Base-by-base conservation (phyloP, 2,329 filamentous ascomycete species). In the Venturia aucupariae region DNA sequence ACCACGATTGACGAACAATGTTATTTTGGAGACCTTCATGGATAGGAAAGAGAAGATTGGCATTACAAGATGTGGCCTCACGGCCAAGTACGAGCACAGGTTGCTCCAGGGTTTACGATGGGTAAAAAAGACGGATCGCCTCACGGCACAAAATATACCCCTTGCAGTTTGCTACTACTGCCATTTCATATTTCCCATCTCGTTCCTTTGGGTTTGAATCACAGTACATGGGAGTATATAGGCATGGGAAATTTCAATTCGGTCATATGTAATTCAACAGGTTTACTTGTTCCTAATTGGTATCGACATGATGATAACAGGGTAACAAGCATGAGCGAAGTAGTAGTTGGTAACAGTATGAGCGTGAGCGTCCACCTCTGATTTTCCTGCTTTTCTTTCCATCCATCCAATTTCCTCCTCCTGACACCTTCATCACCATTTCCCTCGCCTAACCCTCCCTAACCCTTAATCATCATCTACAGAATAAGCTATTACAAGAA, bases 121-220 rank as follows among this genome's bases (percentile, higher is more conserved):
- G 51, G 30, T 15, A 35, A 57, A 57, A 57, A 57, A 55, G 51
- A 57, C 51, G 51, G 51, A 35, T 57, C 27, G 51, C 51, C 51
- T 57, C 51, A 35, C 51, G 51, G 51, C 51, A 35, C 51, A 57
- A 35, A 35, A 8, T 57, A 57, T 57, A 57, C 51, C 51, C 51
- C 30, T 57, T 57, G 30, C 51, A 57, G 4, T 35, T 35, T 57
- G 51, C 13, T 35, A 57, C 27, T 35, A 30, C 46, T 51, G 13
- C 46, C 1, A 27, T 51, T n/a, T 27, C 46, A 51, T 51, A 22
- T 51, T 27, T 51, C 13, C 46, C 10, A 51, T 4, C 6, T 8
- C 17, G n/a, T 46, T 15, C n/a, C n/a, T 11, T 15, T 41, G 13
- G 7, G 19, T 10, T 11, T 46, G 13, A 19, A 19, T 17, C n/a